These are phyloP conservation scores for Cytospora mali DNA, from an alignment of 2,329 filamentous ascomycete genomes.

Conservation along the genomic window DNA sequence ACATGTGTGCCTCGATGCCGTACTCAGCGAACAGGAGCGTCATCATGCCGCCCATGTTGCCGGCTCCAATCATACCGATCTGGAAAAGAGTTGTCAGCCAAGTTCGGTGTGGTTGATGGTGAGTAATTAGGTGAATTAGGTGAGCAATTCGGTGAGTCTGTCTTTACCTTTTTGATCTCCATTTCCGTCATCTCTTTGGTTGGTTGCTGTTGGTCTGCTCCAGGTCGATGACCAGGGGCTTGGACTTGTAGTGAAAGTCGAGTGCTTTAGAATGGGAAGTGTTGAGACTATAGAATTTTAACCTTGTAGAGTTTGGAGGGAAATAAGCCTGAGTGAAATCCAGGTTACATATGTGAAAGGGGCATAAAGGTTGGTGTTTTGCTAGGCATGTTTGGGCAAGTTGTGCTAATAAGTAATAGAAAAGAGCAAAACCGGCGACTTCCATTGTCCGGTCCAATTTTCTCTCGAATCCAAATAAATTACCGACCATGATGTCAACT, in stretches of 20 bases:
- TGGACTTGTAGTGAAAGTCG: constrained; percentile 15
- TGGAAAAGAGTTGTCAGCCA: constrained; percentile 29
- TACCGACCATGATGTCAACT: constrained; percentile 12
- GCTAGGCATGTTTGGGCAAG: not conserved
- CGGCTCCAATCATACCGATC: constrained; percentile 60
- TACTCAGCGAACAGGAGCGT: constrained; percentile 60
- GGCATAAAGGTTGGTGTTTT: not conserved
- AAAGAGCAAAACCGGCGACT: not conserved
- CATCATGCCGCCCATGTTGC: constrained; percentile 64
- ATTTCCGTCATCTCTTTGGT: not conserved
- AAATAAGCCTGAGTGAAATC: constrained; percentile 4
- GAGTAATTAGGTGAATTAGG: not conserved
- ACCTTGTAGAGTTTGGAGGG: constrained; percentile 2
- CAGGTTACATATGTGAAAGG: not conserved
- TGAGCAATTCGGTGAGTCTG: not conserved
- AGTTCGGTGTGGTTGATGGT: not conserved
- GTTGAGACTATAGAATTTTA: constrained; percentile 17
- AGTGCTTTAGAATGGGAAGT: constrained; percentile 20
- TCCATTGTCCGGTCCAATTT: not conserved
- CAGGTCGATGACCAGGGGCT: constrained; percentile 4
- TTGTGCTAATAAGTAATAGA: not conserved
- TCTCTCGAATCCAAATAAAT: not conserved
- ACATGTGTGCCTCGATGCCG: constrained; percentile 55
- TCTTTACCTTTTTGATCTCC: constrained; percentile 20
- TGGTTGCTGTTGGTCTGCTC: not conserved